Evolutionary conservation across 805 yeast genomes (phyloP).

Genomic region (Lipomyces yamadae): DNA sequence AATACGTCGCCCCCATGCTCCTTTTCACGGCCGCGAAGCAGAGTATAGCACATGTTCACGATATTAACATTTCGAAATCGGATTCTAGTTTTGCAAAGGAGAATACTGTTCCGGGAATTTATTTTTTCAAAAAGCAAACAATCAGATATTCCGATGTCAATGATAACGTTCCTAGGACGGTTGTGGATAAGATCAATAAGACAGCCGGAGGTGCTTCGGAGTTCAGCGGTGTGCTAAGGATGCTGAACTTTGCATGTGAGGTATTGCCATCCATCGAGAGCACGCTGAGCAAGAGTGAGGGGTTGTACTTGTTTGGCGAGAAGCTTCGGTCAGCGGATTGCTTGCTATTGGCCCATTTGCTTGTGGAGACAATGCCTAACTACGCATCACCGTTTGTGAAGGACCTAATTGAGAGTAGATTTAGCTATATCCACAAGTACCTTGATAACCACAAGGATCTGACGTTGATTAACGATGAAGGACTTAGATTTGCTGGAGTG

Average conservation of each 20-base stretch:
- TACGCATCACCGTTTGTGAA: slow-evolving; percentile 35
- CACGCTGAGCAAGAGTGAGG: slow-evolving; percentile 10
- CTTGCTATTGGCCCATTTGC: slow-evolving; percentile 32
- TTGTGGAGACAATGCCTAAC: slow-evolving; percentile 27
- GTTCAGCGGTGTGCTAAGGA: slow-evolving; percentile 31
- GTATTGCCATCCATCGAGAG: slow-evolving; percentile 22
- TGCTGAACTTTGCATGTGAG: slow-evolving; percentile 32
- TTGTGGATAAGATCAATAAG: slow-evolving; percentile 23
- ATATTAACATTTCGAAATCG: slow-evolving; percentile 19
- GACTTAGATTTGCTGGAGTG: background rate
- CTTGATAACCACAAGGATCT: slow-evolving; percentile 13
- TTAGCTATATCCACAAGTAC: slow-evolving; percentile 20
- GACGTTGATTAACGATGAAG: background rate
- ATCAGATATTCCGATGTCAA: slow-evolving; percentile 5
- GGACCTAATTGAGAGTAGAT: slow-evolving; percentile 24
- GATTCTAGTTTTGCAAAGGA: slow-evolving; percentile 3
- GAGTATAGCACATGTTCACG: slow-evolving; percentile 25
- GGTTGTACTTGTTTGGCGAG: slow-evolving; percentile 7
- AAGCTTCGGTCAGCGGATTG: slow-evolving; percentile 35
- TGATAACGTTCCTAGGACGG: slow-evolving; percentile 16
- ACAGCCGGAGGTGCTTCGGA: slow-evolving; percentile 24
- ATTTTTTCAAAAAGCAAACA: slow-evolving; percentile 26
- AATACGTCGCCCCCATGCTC: slow-evolving; percentile 28
- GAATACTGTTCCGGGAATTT: slow-evolving; percentile 20
- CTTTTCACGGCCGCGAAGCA: slow-evolving; percentile 26